Evolutionary conservation across 2,329 filamentous ascomycete genomes (phyloP), one percentile per base, ranked within the genome.

Genomic region (Calonectria fujianensis): DNA sequence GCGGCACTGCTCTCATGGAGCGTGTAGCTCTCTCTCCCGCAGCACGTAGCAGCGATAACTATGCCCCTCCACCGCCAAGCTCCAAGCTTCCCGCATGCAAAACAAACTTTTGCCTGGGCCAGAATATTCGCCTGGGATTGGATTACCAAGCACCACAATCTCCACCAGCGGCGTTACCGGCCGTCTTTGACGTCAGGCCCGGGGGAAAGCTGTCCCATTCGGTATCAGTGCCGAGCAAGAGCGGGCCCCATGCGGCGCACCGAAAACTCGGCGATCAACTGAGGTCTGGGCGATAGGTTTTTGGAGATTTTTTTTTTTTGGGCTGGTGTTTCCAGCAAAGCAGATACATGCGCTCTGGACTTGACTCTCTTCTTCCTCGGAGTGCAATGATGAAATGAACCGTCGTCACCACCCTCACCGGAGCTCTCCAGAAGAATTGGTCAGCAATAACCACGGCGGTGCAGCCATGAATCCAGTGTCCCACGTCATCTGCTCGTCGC

Each of bases 181-280:
- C 37, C 16, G 18, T 24, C 35, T 37, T 63, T 63, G 57, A 63
- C 57, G 57, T 63, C 57, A 63, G 57, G 39, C 51, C 51, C 35
- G 57, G 57, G n/a, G n/a, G 41, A 37, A 11, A 24, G 31, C 52
- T 24, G 13, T n/a, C 52, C 31, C n/a, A 37, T 37, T 24, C 18
- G 57, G 31, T 24, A 39, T 24, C 57, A 16, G 24, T 32, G 39
- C 57, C 35, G 35, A 63, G 10, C n/a, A 3, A 24, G 32, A 18
- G 32, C 35, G 57, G 57, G 10, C 32, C 57, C 18, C 57, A 24
- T 27, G 31, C n/a, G n/a, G 14, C 11, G 57, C 13, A n/a, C 35
- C 35, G 57, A 61, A 61, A n/a, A 35, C 31, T 57, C 52, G 52
- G 52, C 52, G 18, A 57, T 57, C 52, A n/a, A 57, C 18, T 20